Percentiles rank a stretch among this genome's conserved stretches.
phyloP scores from a whole-genome alignment of 2,329 filamentous ascomycete species.

The Coniochaeta sp. region DNA sequence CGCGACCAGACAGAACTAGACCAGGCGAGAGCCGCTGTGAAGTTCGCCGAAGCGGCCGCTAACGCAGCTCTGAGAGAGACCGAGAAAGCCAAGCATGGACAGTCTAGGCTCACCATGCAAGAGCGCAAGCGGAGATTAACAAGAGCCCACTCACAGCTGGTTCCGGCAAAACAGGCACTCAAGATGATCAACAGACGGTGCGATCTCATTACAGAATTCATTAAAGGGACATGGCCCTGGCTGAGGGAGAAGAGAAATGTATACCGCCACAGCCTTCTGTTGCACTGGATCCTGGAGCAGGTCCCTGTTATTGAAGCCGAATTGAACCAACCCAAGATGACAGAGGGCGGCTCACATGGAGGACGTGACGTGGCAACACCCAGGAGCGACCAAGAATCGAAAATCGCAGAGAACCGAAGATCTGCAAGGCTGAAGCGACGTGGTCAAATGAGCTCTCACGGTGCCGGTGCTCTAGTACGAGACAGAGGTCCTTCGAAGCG shows the following conservation, averaged over 20 bases:
- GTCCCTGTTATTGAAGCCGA: neutral
- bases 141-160: neutral
- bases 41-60: neutral
- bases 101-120: neutral
- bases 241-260: neutral
- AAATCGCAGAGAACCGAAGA: neutral
- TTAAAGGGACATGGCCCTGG: neutral
- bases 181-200: neutral
- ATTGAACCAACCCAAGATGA: neutral
- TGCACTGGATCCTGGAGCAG: neutral
- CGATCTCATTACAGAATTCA: neutral
- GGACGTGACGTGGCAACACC: neutral
- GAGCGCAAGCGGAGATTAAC: neutral
- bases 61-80: neutral
- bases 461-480: neutral
- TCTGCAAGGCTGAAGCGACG: neutral
- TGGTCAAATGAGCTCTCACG: neutral
- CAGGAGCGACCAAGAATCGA: too few species aligned
- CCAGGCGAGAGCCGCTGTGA: neutral
- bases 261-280: neutral
- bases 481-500: neutral
- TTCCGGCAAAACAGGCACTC: neutral
- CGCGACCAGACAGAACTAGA: neutral
- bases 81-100: neutral
- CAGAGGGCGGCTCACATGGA: neutral